Conservation (phyloP, 805 yeast genomes). For the Yarrowia keelungensis region DNA sequence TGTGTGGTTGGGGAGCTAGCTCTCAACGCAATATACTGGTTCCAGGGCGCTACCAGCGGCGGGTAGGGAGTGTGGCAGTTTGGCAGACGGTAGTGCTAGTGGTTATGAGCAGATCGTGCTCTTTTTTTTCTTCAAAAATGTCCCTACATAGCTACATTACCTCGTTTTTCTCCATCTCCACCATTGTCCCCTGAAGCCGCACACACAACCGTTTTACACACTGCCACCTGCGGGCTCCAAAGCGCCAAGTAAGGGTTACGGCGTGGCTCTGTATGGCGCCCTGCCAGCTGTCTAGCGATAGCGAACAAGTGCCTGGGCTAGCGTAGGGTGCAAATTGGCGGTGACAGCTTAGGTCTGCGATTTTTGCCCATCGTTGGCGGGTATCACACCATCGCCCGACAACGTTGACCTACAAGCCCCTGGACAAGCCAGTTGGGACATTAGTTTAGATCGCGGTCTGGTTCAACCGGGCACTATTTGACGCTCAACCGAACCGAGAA, state of each 20-base stretch:
- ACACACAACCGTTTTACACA: constrained; percentile 16
- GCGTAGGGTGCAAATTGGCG: not conserved
- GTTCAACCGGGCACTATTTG: not conserved
- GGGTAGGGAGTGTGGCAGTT: no score
- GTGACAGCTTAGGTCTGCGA: not conserved
- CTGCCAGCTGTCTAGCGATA: not conserved
- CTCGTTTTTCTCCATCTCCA: not conserved
- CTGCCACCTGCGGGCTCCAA: constrained; percentile 7
- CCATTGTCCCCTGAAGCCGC: constrained; percentile 7
- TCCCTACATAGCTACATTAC: no score
- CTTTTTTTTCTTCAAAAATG: no score
- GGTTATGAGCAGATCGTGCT: not conserved
- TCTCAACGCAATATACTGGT: constrained; percentile 29
- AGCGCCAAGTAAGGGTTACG: constrained; percentile 11
- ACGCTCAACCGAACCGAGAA: constrained; percentile 26
- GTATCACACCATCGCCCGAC: no score
- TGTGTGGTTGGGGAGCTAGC: constrained; percentile 37
- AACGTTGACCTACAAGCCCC: no score
- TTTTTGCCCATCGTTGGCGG: no score
- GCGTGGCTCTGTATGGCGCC: not conserved
- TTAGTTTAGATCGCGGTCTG: constrained; percentile 2
- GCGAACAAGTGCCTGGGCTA: constrained; percentile 1
- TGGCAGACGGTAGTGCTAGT: not conserved
- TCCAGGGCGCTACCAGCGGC: no score
- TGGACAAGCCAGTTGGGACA: constrained; percentile 14